These are phyloP conservation scores for Fraxinus sp. DNA, from an alignment of 305 asterid species.

Conservation along the genomic window DNA sequence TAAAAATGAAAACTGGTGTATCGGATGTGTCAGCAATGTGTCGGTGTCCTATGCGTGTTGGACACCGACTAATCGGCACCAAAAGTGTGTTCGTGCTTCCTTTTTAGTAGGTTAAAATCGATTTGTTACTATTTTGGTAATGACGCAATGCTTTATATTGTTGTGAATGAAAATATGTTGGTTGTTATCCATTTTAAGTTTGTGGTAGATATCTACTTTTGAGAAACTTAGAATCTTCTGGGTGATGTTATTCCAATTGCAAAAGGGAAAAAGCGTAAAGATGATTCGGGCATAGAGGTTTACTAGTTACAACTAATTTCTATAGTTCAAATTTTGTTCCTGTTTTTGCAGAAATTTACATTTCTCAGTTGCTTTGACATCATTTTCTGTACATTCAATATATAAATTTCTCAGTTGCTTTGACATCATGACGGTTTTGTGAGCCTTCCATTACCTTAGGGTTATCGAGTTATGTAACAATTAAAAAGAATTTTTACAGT, in stretches of 20 bases:
- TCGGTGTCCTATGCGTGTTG: background rate
- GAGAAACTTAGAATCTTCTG: constrained; percentile 12
- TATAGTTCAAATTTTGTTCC: background rate
- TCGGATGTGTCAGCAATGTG: background rate
- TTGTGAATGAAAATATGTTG: constrained; percentile 2
- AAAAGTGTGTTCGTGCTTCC: background rate
- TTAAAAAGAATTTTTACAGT: background rate
- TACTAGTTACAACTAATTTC: constrained; percentile 23
- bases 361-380: background rate
- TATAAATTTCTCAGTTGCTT: background rate
- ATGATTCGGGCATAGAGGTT: constrained; percentile 77
- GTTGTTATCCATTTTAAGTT: background rate
- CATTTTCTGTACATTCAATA: background rate
- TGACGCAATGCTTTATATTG: background rate
- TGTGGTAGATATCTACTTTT: constrained; percentile 2
- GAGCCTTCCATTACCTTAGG: background rate
- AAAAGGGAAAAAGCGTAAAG: constrained; percentile 82
- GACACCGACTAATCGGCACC: background rate
- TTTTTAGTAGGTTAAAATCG: constrained; percentile 9
- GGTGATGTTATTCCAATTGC: constrained; percentile 52
- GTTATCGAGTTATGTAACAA: background rate
- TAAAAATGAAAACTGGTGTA: background rate
- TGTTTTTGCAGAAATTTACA: background rate
- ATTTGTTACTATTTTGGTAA: background rate
- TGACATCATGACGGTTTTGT: background rate